Evolutionary conservation across 1,284 basidiomycete species (phyloP).

Genomic region (Sporisorium graminicola): DNA sequence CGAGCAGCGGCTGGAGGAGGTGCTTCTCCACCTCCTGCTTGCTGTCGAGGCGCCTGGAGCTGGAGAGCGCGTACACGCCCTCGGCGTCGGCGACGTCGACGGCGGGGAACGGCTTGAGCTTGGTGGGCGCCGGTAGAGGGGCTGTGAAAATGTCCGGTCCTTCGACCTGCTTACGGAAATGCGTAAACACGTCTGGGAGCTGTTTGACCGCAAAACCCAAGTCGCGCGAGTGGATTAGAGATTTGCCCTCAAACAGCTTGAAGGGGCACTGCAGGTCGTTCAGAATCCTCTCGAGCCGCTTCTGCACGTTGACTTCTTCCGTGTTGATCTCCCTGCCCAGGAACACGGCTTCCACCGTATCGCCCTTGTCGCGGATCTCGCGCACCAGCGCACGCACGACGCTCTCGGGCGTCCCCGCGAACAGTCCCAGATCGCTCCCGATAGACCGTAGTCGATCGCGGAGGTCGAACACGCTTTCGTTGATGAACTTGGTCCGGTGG

Average conservation of each 20-base stretch:
- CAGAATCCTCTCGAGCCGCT: conserved; percentile 23
- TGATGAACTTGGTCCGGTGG: conserved; percentile 56
- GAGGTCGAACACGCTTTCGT: conserved; percentile 58
- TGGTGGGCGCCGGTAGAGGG: conserved; percentile 42
- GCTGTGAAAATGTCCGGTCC: conserved; percentile 44
- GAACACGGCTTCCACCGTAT: conserved; percentile 72
- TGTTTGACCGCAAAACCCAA: conserved; percentile 55
- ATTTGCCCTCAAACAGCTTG: conserved; percentile 41
- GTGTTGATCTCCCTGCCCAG: conserved; percentile 71
- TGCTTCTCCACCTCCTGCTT: conserved; percentile 35
- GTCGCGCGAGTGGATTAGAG: conserved; percentile 39
- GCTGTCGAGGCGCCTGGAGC: conserved; percentile 13
- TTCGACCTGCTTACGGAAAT: conserved; percentile 63
- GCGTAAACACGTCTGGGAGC: conserved; percentile 63
- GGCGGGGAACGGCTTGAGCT: conserved; percentile 53
- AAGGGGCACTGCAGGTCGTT: conserved; percentile 17
- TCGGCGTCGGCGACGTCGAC: conserved; percentile 20
- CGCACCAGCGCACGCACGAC: conserved; percentile 69
- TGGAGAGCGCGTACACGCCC: conserved; percentile 37
- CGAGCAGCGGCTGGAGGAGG: conserved; percentile 50
- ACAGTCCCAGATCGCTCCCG: conserved; percentile 57
- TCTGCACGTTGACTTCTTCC: conserved; percentile 57
- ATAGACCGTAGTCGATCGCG: conserved; percentile 27
- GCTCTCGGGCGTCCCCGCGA: conserved; percentile 56
- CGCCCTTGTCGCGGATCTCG: conserved; percentile 68